Percentiles rank a stretch among this genome's conserved stretches.
Conservation (phyloP, 2,329 filamentous ascomycete genomes). For the Chaetomium strumarium region DNA sequence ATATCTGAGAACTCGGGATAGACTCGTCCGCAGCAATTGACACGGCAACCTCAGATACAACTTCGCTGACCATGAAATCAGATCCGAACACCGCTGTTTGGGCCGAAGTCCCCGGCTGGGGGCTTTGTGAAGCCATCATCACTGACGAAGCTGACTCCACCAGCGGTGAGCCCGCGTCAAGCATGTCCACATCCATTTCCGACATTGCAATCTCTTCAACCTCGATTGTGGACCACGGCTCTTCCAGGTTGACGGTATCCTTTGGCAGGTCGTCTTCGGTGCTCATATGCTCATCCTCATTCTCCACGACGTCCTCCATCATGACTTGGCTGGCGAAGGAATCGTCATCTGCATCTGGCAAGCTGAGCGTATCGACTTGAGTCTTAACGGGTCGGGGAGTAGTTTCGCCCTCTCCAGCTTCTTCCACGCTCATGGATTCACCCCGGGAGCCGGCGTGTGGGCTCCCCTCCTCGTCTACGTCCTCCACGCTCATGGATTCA, state of each 20-base stretch:
- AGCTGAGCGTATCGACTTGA: neutral
- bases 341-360: slow-evolving; percentile 10
- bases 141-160: slow-evolving; percentile 1
- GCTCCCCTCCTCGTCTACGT: no score
- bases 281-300: slow-evolving; percentile 11
- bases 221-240: neutral
- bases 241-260: neutral
- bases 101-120: neutral
- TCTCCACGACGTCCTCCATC: slow-evolving; percentile 6
- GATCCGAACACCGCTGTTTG: neutral
- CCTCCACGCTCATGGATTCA: neutral
- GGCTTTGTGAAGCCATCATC: slow-evolving; percentile 1
- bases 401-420: neutral
- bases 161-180: slow-evolving; percentile 4
- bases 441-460: neutral
- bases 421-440: neutral
- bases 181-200: slow-evolving; percentile 16
- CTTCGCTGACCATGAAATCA: slow-evolving; percentile 3
- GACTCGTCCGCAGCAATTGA: neutral
- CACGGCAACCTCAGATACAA: neutral
- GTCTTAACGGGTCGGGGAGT: neutral
- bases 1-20: neutral
- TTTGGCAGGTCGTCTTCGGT: neutral
- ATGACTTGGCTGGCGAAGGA: slow-evolving; percentile 16
- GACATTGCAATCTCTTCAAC: neutral